phyloP scores from a whole-genome alignment of 2,329 filamentous ascomycete species.

The Fusarium gaditjirri region DNA sequence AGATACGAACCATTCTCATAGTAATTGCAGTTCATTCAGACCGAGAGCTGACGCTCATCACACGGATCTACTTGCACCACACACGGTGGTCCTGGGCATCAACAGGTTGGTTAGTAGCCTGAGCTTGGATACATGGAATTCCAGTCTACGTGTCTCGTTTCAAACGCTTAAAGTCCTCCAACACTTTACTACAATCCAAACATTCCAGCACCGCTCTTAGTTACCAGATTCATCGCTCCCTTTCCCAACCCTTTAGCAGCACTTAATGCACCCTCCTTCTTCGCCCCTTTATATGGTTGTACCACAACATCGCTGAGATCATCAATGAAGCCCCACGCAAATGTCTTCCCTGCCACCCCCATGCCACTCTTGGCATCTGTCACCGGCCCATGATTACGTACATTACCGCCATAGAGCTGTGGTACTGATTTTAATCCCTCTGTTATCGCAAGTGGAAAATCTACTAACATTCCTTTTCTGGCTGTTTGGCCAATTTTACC shows the following conservation, averaged over 20 bases:
- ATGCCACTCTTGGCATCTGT: neutral
- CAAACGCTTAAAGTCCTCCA: neutral
- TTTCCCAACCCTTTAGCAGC: neutral
- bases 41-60: too few species aligned
- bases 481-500: neutral
- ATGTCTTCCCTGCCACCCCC: neutral
- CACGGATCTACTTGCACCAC: too few species aligned
- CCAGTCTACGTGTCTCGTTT: neutral
- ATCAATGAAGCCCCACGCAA: neutral
- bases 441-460: constrained; percentile 1
- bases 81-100: too few species aligned
- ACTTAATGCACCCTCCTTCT: neutral
- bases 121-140: too few species aligned
- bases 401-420: neutral
- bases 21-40: too few species aligned
- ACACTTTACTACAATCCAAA: neutral
- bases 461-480: constrained; percentile 2
- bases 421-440: constrained; percentile 2
- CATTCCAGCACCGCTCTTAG: constrained; percentile 2
- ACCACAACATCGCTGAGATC: neutral
- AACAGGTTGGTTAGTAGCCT: too few species aligned
- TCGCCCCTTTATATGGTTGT: neutral
- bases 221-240: neutral
- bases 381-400: neutral
- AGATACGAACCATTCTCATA: too few species aligned